These are phyloP conservation scores for Orbilia blumenaviensis DNA, from an alignment of 2,329 filamentous ascomycete genomes.

Conservation along the genomic window DNA sequence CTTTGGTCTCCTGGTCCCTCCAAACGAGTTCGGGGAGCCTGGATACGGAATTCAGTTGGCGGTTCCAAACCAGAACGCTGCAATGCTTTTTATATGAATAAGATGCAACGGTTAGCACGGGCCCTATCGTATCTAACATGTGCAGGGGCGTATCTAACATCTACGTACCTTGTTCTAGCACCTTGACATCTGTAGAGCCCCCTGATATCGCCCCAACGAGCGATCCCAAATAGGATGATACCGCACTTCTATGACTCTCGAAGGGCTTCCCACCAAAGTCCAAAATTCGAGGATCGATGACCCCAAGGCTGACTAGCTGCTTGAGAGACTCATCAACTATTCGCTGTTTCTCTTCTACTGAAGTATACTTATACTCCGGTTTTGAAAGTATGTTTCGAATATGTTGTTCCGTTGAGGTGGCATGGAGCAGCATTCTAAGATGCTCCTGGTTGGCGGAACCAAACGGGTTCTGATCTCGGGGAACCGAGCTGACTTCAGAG, in stretches of 20 bases:
- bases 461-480: constrained; percentile 14
- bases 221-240: constrained; percentile 30
- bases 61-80: constrained; percentile 12
- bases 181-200: constrained; percentile 22
- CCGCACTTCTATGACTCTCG: constrained; percentile 32
- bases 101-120: not conserved
- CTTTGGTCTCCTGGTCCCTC: constrained; percentile 12
- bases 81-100: not conserved
- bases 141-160: not conserved
- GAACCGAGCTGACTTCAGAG: not conserved
- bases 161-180: constrained; percentile 23
- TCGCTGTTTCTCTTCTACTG: constrained; percentile 29
- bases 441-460: constrained; percentile 27
- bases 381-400: constrained; percentile 28
- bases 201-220: constrained; percentile 41
- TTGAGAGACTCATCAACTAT: constrained; percentile 33
- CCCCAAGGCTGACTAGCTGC: constrained; percentile 37
- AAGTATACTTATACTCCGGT: constrained; percentile 26
- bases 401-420: constrained; percentile 42
- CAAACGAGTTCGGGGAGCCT: constrained; percentile 34
- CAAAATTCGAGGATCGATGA: constrained; percentile 28
- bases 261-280: constrained; percentile 30
- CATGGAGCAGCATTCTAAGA: constrained; percentile 43
- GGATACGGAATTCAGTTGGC: constrained; percentile 15
- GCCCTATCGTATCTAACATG: not conserved